A percentile compares a stretch with the other conserved stretches of the same genome.
phyloP scores from a whole-genome alignment of 1,284 basidiomycete genomes.

The Apiotrichum siamense region DNA sequence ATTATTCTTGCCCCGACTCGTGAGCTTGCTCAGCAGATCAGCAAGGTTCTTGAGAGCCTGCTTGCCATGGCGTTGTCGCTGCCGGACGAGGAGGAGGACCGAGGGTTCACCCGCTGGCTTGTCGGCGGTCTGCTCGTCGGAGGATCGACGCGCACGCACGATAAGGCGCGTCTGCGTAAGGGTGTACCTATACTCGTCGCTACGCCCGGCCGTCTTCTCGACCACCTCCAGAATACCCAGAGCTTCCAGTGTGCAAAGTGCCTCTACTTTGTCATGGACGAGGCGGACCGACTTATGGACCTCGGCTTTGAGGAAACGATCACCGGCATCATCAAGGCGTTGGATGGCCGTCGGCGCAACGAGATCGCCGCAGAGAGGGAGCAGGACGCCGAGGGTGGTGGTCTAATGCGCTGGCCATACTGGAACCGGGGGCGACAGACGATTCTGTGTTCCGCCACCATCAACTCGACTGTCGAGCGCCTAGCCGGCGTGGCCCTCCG shows the following conservation, averaged over 20 bases:
- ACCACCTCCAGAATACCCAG: slow-evolving; percentile 74
- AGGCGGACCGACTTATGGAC: slow-evolving; percentile 85
- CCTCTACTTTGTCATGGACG: slow-evolving; percentile 92
- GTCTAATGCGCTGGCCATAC: slow-evolving; percentile 51
- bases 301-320: slow-evolving; percentile 60
- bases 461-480: slow-evolving; percentile 89
- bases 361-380: slow-evolving; percentile 67
- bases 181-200: slow-evolving; percentile 67
- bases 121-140: slow-evolving; percentile 87
- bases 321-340: slow-evolving; percentile 73
- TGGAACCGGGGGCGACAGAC: slow-evolving; percentile 72
- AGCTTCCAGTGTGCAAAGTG: slow-evolving; percentile 89
- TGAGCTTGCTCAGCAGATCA: slow-evolving; percentile 91
- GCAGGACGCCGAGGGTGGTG: slow-evolving; percentile 54
- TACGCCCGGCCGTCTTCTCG: slow-evolving; percentile 64
- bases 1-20: slow-evolving; percentile 92
- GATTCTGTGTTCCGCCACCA: slow-evolving; percentile 93
- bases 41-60: slow-evolving; percentile 60
- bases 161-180: slow-evolving; percentile 65
- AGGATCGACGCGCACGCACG: slow-evolving; percentile 64
- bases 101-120: slow-evolving; percentile 78
- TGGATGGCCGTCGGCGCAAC: slow-evolving; percentile 71
- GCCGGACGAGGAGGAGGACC: slow-evolving; percentile 28
- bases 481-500: slow-evolving; percentile 74
- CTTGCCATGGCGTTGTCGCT: slow-evolving; percentile 63